These are phyloP conservation scores for Aspergillus ochraceoroseus DNA, from an alignment of 2,329 filamentous ascomycete species.

Conservation along the genomic window DNA sequence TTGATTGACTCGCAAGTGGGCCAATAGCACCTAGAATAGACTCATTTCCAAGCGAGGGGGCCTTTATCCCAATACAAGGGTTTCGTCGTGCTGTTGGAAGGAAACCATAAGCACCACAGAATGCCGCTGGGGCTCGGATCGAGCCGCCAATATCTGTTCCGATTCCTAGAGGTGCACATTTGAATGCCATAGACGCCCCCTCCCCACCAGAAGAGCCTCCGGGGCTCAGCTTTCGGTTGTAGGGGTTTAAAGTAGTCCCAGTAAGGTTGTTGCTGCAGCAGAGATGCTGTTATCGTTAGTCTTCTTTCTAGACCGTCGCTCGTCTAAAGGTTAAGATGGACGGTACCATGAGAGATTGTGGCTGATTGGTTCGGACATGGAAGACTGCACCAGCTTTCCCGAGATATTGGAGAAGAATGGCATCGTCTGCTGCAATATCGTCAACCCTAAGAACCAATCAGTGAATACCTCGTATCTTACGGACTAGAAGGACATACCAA, in stretches of 20 bases:
- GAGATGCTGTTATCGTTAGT: slow-evolving; percentile 28
- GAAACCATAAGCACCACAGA: slow-evolving; percentile 45
- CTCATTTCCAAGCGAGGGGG: slow-evolving; percentile 34
- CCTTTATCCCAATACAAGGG: slow-evolving; percentile 30
- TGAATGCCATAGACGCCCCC: slow-evolving; percentile 41
- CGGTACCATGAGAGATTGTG: slow-evolving; percentile 40
- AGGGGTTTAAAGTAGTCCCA: slow-evolving; percentile 40
- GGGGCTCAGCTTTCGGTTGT: slow-evolving; percentile 38
- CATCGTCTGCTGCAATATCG: slow-evolving; percentile 34
- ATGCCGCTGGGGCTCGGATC: slow-evolving; percentile 44
- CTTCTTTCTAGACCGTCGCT: too few species aligned
- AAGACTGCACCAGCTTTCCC: slow-evolving; percentile 40
- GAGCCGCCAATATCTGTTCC: slow-evolving; percentile 49
- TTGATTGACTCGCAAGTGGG: slow-evolving; percentile 25
- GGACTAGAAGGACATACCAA: slow-evolving; percentile 23
- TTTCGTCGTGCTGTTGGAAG: slow-evolving; percentile 38
- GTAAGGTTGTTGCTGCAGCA: slow-evolving; percentile 42
- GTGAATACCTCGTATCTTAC: neutral
- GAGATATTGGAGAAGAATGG: slow-evolving; percentile 32
- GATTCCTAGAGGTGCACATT: slow-evolving; percentile 42
- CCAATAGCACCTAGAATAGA: slow-evolving; percentile 36
- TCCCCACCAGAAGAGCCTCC: slow-evolving; percentile 47
- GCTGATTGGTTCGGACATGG: slow-evolving; percentile 44
- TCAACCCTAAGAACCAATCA: slow-evolving; percentile 29
- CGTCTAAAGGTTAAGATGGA: too few species aligned